A percentile compares a stretch with the other conserved stretches of the same genome.
Evolutionary conservation across 306 rosid genomes (phyloP).

Genomic region (Castanopsis chinensis): DNA sequence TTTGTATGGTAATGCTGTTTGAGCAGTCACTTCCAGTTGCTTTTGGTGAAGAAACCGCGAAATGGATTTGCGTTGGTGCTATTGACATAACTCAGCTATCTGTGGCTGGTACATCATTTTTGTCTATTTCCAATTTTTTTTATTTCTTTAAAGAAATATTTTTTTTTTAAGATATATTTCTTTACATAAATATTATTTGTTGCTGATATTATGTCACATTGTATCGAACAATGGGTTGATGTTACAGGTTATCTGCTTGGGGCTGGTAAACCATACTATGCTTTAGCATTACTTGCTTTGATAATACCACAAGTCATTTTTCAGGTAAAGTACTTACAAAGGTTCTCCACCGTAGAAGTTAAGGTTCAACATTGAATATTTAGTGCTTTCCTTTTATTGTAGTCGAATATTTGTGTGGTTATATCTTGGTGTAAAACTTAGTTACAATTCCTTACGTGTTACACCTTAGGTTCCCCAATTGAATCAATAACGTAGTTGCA

Average conservation of each 20-base stretch:
- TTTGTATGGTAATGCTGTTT: slow-evolving; percentile 31
- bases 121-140: background rate
- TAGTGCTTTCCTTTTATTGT: background rate
- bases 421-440: background rate
- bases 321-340: slow-evolving; percentile 56
- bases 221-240: background rate
- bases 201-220: background rate
- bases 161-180: background rate
- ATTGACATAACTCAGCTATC: slow-evolving; percentile 91
- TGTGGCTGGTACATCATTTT: slow-evolving; percentile 60
- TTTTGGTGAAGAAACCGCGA: slow-evolving; percentile 92
- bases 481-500: too few relatives aligned
- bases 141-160: background rate
- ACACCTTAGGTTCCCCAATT: too few relatives aligned
- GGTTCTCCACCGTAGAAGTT: background rate
- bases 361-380: background rate
- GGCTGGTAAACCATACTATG: slow-evolving; percentile 85
- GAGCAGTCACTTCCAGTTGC: slow-evolving; percentile 96
- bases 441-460: too few relatives aligned
- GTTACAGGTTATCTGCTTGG: slow-evolving; percentile 83
- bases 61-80: slow-evolving; percentile 98
- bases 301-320: slow-evolving; percentile 81
- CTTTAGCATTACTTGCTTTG: slow-evolving; percentile 78
- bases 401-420: background rate
- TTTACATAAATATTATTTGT: background rate